phyloP scores from a whole-genome alignment of 495 filamentous ascomycete species.

The Xanthoparmelia taractica region DNA sequence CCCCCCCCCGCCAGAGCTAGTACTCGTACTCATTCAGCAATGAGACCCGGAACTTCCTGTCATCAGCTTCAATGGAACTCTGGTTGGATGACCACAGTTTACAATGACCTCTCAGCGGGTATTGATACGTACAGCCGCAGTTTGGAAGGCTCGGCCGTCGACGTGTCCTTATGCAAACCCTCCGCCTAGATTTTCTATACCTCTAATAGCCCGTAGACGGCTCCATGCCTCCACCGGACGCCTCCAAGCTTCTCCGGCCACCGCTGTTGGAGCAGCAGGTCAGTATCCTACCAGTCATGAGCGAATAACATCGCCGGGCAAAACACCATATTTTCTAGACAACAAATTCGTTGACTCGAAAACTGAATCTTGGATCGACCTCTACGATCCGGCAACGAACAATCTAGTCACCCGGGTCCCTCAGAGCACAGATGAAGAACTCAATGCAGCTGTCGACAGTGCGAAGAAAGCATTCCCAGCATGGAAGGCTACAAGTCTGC shows the following conservation, averaged over 20 bases:
- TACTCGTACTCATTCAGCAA: too few species aligned
- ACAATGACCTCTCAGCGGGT: background rate
- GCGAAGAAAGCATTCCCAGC: slow-evolving; percentile 83
- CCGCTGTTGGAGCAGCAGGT: slow-evolving; percentile 50
- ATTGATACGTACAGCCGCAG: background rate
- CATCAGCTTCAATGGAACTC: background rate
- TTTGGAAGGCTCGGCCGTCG: background rate
- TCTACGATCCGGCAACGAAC: slow-evolving; percentile 94
- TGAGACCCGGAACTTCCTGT: background rate
- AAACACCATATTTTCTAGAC: slow-evolving; percentile 87
- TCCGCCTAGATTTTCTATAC: background rate
- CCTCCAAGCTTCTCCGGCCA: slow-evolving; percentile 37
- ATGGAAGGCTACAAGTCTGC: slow-evolving; percentile 78
- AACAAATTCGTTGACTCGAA: slow-evolving; percentile 77
- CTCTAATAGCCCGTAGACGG: slow-evolving; percentile 3
- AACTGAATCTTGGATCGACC: slow-evolving; percentile 77
- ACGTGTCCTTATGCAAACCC: background rate
- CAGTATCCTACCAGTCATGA: slow-evolving; percentile 78
- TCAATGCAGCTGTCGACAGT: slow-evolving; percentile 77
- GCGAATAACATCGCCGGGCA: slow-evolving; percentile 60
- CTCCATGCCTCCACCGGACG: slow-evolving; percentile 1
- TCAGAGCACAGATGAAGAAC: slow-evolving; percentile 84
- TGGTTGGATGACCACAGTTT: background rate
- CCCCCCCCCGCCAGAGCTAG: too few species aligned
- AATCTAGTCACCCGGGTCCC: slow-evolving; percentile 97